Percentiles rank a stretch among this genome's conserved stretches.
Evolutionary conservation across 2,329 filamentous ascomycete species (phyloP).

Genomic region (Decorospora gaudefroyi): DNA sequence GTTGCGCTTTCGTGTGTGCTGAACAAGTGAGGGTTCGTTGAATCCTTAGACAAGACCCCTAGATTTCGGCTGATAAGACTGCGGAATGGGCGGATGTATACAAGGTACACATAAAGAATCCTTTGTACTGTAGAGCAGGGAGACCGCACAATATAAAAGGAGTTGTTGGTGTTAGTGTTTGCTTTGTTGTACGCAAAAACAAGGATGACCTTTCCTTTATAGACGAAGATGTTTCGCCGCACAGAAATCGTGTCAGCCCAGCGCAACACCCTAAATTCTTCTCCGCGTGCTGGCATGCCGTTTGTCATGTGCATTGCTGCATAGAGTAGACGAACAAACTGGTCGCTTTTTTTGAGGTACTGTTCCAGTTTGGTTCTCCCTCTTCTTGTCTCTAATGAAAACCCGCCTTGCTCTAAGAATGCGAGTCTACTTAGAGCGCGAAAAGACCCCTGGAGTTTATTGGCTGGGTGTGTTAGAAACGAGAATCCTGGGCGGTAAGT

Average conservation of each 20-base stretch:
- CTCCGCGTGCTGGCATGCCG: conserved; percentile 10
- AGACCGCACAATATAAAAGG: conserved; percentile 9
- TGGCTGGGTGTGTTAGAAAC: conserved; percentile 8
- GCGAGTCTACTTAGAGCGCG: conserved; percentile 3
- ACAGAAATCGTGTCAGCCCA: conserved; percentile 8
- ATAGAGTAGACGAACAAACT: conserved; percentile 3
- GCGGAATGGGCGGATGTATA: conserved; percentile 7
- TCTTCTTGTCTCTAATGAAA: conserved; percentile 9
- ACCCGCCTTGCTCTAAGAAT: conserved; percentile 8
- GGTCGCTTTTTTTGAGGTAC: conserved; percentile 4
- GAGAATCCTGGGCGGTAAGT: conserved; percentile 9
- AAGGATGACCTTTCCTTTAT: conserved; percentile 12
- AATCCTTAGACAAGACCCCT: not conserved
- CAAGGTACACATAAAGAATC: conserved; percentile 5
- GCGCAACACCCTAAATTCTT: conserved; percentile 7
- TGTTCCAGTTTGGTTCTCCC: conserved; percentile 1
- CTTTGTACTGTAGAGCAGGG: conserved; percentile 4
- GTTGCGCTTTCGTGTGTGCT: conserved; percentile 2
- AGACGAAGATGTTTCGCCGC: conserved; percentile 11
- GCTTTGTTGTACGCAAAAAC: conserved; percentile 5
- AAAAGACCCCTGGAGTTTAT: conserved; percentile 9
- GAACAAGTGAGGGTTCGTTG: conserved; percentile 11
- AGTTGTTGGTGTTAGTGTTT: conserved; percentile 10
- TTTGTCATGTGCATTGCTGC: conserved; percentile 6
- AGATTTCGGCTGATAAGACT: conserved; percentile 4